Percentiles rank a stretch among this genome's conserved stretches.
Evolutionary conservation across 148 eudicot genomes (phyloP).

Genomic region (Mesembryanthemum crystallinum): DNA sequence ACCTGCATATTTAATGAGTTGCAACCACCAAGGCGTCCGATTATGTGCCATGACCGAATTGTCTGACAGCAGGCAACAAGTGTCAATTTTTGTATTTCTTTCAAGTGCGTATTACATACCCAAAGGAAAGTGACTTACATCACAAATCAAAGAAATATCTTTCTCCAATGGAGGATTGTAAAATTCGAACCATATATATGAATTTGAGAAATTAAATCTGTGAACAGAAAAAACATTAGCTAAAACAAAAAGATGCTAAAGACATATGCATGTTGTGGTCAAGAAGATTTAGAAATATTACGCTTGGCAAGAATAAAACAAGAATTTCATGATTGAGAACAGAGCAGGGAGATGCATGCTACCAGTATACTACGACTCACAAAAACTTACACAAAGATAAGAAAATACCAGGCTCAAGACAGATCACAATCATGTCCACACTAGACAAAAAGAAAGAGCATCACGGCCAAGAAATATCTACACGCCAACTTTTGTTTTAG

Average conservation of each 20-base stretch:
- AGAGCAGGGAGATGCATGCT: too few relatives aligned
- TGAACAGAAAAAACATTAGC: slow-evolving; percentile 13
- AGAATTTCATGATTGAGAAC: too few relatives aligned
- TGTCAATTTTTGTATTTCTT: background rate
- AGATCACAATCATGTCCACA: too few relatives aligned
- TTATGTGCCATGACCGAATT: slow-evolving; percentile 90
- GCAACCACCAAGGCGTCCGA: slow-evolving; percentile 98
- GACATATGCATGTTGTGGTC: background rate
- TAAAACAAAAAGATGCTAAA: background rate
- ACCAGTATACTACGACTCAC: too few relatives aligned
- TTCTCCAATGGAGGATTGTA: slow-evolving; percentile 79
- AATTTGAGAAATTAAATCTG: slow-evolving; percentile 80
- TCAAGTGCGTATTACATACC: background rate
- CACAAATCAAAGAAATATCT: slow-evolving; percentile 69
- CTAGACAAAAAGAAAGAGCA: too few relatives aligned
- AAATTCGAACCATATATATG: slow-evolving; percentile 93
- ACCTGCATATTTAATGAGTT: slow-evolving; percentile 99
- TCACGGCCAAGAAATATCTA: too few relatives aligned
- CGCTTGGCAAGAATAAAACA: background rate
- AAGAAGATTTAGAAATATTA: background rate
- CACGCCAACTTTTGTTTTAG: too few relatives aligned
- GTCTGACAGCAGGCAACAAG: slow-evolving; percentile 43
- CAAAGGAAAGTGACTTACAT: slow-evolving; percentile 56
- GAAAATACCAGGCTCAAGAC: too few relatives aligned
- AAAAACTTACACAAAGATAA: too few relatives aligned